These are phyloP conservation scores for Poa pratensis DNA, from an alignment of 176 grass and related monocot species.

Conservation along the genomic window DNA sequence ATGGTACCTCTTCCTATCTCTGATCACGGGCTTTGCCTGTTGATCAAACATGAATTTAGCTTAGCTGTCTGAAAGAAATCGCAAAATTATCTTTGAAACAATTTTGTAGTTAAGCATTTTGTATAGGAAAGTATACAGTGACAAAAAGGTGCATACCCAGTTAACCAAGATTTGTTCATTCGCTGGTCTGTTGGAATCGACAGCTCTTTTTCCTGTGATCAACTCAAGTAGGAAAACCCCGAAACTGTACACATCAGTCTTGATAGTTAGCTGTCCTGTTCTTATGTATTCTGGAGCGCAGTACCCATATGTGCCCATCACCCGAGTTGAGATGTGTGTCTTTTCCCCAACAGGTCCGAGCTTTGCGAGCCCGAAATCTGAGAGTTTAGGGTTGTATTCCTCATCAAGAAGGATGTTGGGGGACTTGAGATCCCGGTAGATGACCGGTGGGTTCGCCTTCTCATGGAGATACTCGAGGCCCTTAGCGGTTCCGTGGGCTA, in stretches of 20 bases:
- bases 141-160: slow-evolving; percentile 57
- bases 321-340: slow-evolving; percentile 58
- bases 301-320: slow-evolving; percentile 93
- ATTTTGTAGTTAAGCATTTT: background rate
- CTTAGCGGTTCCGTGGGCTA: slow-evolving; percentile 78
- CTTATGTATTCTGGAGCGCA: slow-evolving; percentile 86
- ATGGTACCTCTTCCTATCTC: slow-evolving; percentile 61
- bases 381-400: slow-evolving; percentile 79
- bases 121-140: background rate
- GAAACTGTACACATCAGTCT: slow-evolving; percentile 90
- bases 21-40: slow-evolving; percentile 76
- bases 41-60: slow-evolving; percentile 40
- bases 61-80: slow-evolving; percentile 40
- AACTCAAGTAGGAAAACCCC: slow-evolving; percentile 89
- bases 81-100: background rate
- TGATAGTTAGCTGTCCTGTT: slow-evolving; percentile 65
- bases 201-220: slow-evolving; percentile 76
- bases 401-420: slow-evolving; percentile 85
- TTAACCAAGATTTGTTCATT: slow-evolving; percentile 74
- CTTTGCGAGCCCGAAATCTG: slow-evolving; percentile 87
- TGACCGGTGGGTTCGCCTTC: slow-evolving; percentile 71
- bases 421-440: slow-evolving; percentile 87
- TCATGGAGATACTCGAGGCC: slow-evolving; percentile 90
- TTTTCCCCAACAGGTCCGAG: slow-evolving; percentile 57
- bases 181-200: slow-evolving; percentile 61